Evolutionary conservation across 352 stramenopile genomes (phyloP).

Genomic region (Globisporangium middletonii): DNA sequence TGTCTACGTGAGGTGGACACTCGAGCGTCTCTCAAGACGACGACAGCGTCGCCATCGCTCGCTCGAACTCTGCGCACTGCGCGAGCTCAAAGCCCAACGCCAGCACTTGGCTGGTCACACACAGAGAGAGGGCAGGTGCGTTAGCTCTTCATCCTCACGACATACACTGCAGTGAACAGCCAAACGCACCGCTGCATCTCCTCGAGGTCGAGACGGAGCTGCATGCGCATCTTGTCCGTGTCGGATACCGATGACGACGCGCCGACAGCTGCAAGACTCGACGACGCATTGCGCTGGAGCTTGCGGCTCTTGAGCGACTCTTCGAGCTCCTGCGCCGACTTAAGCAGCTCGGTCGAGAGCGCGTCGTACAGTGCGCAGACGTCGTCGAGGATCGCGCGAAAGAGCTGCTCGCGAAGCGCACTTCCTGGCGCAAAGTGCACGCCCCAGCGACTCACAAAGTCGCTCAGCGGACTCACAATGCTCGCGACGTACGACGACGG

Average conservation of each 20-base stretch:
- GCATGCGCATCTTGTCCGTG: slow-evolving; percentile 83
- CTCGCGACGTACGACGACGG: slow-evolving; percentile 72
- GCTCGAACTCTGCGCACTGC: slow-evolving; percentile 23
- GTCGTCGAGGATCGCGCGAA: slow-evolving; percentile 47
- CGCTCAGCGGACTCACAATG: slow-evolving; percentile 64
- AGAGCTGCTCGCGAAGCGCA: slow-evolving; percentile 32
- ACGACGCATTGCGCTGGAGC: slow-evolving; percentile 48
- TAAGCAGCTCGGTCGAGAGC: slow-evolving; percentile 65
- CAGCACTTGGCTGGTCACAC: slow-evolving; percentile 34
- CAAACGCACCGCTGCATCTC: slow-evolving; percentile 56
- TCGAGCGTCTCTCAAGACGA: not conserved
- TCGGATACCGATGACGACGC: slow-evolving; percentile 43
- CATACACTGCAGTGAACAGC: not conserved
- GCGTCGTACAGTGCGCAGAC: slow-evolving; percentile 57
- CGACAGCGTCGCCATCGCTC: slow-evolving; percentile 15
- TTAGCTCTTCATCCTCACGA: not conserved
- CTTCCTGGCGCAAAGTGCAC: slow-evolving; percentile 30
- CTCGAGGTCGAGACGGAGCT: slow-evolving; percentile 70
- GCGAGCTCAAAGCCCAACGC: slow-evolving; percentile 40
- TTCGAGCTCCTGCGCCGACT: slow-evolving; percentile 74
- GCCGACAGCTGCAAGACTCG: slow-evolving; percentile 9
- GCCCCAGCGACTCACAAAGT: slow-evolving; percentile 74
- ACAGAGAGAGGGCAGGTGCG: not conserved
- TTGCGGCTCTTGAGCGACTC: slow-evolving; percentile 87
- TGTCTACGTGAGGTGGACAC: not conserved